A percentile compares a stretch with the other conserved stretches of the same genome.
Conservation (phyloP, 139 green algal species). For the Chlorella vulgaris region DNA sequence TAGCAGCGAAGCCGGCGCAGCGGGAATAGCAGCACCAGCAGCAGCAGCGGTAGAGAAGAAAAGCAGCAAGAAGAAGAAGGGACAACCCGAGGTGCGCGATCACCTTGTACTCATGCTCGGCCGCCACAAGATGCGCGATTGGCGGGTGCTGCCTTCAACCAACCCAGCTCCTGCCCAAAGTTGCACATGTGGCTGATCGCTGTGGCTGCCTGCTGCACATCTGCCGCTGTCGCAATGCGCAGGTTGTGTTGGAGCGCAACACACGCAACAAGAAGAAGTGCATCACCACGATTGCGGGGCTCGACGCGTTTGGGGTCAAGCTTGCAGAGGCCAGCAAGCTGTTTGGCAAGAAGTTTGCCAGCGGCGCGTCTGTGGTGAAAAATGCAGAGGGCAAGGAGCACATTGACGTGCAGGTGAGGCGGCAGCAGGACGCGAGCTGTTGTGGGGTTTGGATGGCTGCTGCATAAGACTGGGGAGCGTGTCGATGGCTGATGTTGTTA, state of each 20-base stretch:
- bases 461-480: neutral
- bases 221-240: neutral
- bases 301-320: constrained; percentile 93
- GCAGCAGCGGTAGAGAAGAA: constrained; percentile 54
- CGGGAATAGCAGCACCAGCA: neutral
- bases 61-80: constrained; percentile 84
- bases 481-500: neutral
- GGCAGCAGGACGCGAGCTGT: too few species aligned
- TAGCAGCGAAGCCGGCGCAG: neutral
- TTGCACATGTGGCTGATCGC: neutral
- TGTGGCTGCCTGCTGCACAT: too few species aligned
- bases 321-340: constrained; percentile 88
- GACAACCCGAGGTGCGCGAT: constrained; percentile 52
- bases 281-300: constrained; percentile 88
- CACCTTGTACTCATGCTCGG: neutral
- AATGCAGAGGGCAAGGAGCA: constrained; percentile 85
- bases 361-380: constrained; percentile 90
- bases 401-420: constrained; percentile 88
- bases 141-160: too few species aligned
- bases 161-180: neutral
- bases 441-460: too few species aligned
- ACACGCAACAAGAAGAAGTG: constrained; percentile 95
- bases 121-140: too few species aligned
- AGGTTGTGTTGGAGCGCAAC: constrained; percentile 73
- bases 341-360: constrained; percentile 99